These are phyloP conservation scores for Cicer bijugum DNA, from an alignment of 306 rosid species.

Conservation along the genomic window DNA sequence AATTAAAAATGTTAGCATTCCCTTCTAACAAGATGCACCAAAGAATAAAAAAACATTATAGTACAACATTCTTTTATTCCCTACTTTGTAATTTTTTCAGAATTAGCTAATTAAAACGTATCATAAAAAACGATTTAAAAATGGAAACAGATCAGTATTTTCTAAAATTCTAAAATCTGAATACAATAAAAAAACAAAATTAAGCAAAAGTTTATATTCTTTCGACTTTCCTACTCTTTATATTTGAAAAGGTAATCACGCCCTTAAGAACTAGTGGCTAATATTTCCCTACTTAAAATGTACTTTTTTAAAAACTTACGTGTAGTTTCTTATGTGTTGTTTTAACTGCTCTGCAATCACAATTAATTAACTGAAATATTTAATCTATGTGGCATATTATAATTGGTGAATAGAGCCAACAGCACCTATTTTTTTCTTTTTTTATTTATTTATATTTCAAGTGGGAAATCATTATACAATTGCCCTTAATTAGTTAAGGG, in stretches of 20 bases:
- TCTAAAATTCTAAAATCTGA: conserved; percentile 8
- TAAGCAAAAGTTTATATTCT: conserved; percentile 17
- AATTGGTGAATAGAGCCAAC: background rate
- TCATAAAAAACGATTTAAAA: background rate
- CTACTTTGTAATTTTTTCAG: background rate
- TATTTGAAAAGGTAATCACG: conserved; percentile 2
- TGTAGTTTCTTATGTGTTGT: background rate
- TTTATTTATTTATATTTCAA: background rate
- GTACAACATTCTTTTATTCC: background rate
- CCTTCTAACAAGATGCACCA: conserved; percentile 24
- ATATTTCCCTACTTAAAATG: conserved; percentile 2
- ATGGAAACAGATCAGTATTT: background rate
- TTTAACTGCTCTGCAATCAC: too few species aligned
- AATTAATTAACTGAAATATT: background rate
- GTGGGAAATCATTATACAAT: background rate
- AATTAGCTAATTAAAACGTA: background rate
- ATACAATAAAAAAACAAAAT: conserved; percentile 8
- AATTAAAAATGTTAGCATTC: conserved; percentile 20
- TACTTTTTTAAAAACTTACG: background rate
- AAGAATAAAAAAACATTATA: conserved; percentile 16
- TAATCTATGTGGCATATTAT: background rate
- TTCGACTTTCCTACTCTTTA: background rate
- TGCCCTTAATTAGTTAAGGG: background rate
- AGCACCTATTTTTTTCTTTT: background rate
- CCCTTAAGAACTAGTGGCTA: conserved; percentile 27